A percentile compares a stretch with the other conserved stretches of the same genome.
phyloP scores from a whole-genome alignment of 176 grass and related monocot genomes.

The Triticum turgidum region DNA sequence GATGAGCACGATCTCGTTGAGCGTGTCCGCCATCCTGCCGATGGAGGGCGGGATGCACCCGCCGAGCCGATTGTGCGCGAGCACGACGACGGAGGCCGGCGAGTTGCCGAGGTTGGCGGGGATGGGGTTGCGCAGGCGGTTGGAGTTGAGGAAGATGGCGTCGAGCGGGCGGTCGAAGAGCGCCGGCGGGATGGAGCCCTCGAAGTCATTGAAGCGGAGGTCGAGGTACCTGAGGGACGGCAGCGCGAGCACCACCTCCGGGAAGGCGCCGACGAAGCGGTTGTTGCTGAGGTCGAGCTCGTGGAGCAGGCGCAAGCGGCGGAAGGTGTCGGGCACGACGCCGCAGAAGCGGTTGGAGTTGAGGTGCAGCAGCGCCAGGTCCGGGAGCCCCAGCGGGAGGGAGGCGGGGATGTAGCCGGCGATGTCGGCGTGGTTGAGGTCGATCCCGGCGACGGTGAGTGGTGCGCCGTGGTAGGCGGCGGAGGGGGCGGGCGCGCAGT shows the following conservation, averaged over 20 bases:
- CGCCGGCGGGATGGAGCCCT: slow-evolving; percentile 55
- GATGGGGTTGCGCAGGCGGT: slow-evolving; percentile 64
- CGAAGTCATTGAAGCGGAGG: slow-evolving; percentile 88
- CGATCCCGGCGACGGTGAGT: slow-evolving; percentile 64
- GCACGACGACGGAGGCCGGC: slow-evolving; percentile 72
- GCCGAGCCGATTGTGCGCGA: slow-evolving; percentile 72
- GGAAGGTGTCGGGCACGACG: slow-evolving; percentile 50
- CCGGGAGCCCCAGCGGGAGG: slow-evolving; percentile 55
- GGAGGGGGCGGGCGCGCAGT: slow-evolving; percentile 26
- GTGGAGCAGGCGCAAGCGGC: slow-evolving; percentile 45
- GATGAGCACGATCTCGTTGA: slow-evolving; percentile 85
- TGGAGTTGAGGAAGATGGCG: slow-evolving; percentile 85
- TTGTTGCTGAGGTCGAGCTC: slow-evolving; percentile 98
- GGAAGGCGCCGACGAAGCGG: slow-evolving; percentile 82
- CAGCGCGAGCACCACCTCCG: slow-evolving; percentile 38
- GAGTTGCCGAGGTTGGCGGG: slow-evolving; percentile 81
- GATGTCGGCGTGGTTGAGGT: slow-evolving; percentile 90
- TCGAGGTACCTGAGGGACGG: slow-evolving; percentile 64
- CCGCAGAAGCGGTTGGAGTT: slow-evolving; percentile 99
- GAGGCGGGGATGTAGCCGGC: slow-evolving; percentile 56
- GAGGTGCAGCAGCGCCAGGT: slow-evolving; percentile 81
- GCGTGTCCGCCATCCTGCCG: slow-evolving; percentile 54
- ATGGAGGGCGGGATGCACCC: slow-evolving; percentile 71
- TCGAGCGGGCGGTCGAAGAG: slow-evolving; percentile 79
- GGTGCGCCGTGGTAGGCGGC: too few relatives aligned